Percentiles rank a stretch among this genome's conserved stretches.
Conservation (phyloP, 805 yeast genomes). For the Ogataea siamensis region DNA sequence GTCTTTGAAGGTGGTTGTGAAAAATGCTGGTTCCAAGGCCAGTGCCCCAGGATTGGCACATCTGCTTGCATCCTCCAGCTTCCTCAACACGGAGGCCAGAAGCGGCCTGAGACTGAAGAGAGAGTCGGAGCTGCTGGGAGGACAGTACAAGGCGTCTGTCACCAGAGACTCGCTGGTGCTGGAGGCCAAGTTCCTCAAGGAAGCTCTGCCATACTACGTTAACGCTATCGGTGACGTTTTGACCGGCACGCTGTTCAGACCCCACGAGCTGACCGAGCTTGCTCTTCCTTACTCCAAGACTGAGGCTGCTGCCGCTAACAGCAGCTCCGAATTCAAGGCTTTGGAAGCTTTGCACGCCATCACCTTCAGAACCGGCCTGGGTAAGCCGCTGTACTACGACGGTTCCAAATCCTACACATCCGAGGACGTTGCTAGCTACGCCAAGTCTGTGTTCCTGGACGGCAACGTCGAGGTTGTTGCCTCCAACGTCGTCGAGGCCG, state of each 20-base stretch:
- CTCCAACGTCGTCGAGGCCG: slow-evolving; percentile 69
- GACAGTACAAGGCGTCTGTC: slow-evolving; percentile 63
- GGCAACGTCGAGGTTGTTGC: slow-evolving; percentile 71
- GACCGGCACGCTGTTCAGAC: slow-evolving; percentile 68
- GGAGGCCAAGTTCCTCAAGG: slow-evolving; percentile 78
- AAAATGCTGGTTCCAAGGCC: slow-evolving; percentile 79
- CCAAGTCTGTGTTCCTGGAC: slow-evolving; percentile 64
- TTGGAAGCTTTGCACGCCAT: slow-evolving; percentile 75
- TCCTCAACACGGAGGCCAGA: slow-evolving; percentile 75
- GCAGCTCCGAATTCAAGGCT: slow-evolving; percentile 57
- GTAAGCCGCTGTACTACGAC: slow-evolving; percentile 76
- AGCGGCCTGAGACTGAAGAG: slow-evolving; percentile 91
- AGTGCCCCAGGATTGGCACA: slow-evolving; percentile 81
- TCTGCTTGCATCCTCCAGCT: slow-evolving; percentile 77
- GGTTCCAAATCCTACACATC: slow-evolving; percentile 54
- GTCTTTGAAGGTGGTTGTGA: slow-evolving; percentile 71
- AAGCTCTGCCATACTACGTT: slow-evolving; percentile 89
- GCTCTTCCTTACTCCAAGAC: slow-evolving; percentile 75
- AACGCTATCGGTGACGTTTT: slow-evolving; percentile 76
- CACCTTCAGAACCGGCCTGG: slow-evolving; percentile 85
- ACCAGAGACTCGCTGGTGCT: slow-evolving; percentile 84
- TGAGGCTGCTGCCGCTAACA: slow-evolving; percentile 54
- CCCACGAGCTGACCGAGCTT: slow-evolving; percentile 79
- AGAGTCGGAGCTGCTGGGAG: slow-evolving; percentile 93
- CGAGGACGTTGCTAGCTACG: slow-evolving; percentile 66